Evolutionary conservation across 441 rosid species (phyloP).

Genomic region (Codiaeum variegatum): DNA sequence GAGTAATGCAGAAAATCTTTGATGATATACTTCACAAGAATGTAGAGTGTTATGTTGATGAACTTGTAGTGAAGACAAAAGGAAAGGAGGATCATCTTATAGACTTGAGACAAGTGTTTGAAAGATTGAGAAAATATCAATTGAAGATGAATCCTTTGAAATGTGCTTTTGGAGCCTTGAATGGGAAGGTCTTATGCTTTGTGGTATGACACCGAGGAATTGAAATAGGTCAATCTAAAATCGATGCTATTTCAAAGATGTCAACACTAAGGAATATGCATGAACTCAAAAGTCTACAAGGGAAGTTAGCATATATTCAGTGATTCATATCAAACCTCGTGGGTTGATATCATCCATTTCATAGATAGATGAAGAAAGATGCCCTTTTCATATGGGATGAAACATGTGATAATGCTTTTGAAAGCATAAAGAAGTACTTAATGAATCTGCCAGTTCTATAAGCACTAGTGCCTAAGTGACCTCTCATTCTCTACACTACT

Average conservation of each 20-base stretch:
- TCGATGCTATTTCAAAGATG: background rate
- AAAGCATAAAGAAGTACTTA: background rate
- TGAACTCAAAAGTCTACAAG: background rate
- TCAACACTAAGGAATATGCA: background rate
- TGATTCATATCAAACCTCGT: background rate
- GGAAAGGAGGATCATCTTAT: background rate
- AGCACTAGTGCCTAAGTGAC: too few relatives aligned
- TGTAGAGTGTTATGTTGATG: background rate
- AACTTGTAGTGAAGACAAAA: background rate
- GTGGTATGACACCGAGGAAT: background rate
- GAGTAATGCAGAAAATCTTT: background rate
- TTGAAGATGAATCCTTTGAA: background rate
- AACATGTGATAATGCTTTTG: background rate
- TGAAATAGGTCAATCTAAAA: background rate
- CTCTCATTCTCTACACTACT: too few relatives aligned
- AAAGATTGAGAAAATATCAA: background rate
- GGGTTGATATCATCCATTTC: background rate
- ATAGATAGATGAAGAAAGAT: background rate
- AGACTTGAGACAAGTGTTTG: background rate
- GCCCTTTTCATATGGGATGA: background rate
- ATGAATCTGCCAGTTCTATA: background rate
- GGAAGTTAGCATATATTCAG: background rate
- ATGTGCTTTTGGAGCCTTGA: background rate
- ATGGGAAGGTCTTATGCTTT: background rate
- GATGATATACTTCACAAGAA: background rate